phyloP scores from a whole-genome alignment of 1,284 basidiomycete species.

The Kalmanozyma brasiliensis region DNA sequence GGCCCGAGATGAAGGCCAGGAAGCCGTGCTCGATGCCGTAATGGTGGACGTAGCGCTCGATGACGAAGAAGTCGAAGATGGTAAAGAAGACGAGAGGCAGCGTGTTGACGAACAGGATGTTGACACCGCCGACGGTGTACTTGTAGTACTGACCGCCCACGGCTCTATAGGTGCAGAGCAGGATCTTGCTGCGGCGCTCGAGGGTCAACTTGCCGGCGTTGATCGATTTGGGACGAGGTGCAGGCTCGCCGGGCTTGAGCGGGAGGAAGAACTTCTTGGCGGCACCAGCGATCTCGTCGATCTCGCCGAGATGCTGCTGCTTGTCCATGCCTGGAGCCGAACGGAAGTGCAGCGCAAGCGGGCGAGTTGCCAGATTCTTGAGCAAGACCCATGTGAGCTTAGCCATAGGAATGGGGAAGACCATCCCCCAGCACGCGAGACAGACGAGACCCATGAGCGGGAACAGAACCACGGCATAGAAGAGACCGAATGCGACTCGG shows the following conservation, averaged over 20 bases:
- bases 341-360: constrained; percentile 90
- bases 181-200: constrained; percentile 74
- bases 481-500: constrained; percentile 68
- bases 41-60: constrained; percentile 78
- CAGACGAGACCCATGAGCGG: constrained; percentile 78
- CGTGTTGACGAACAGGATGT: constrained; percentile 97
- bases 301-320: constrained; percentile 39
- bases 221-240: constrained; percentile 67
- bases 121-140: constrained; percentile 97
- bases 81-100: constrained; percentile 93
- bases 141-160: constrained; percentile 95
- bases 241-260: constrained; percentile 68
- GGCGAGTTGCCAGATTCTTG: constrained; percentile 81
- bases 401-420: constrained; percentile 97
- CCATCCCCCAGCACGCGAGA: constrained; percentile 88
- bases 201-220: constrained; percentile 70
- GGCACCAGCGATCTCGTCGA: constrained; percentile 61
- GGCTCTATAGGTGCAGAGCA: constrained; percentile 94
- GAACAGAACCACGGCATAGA: constrained; percentile 87
- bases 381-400: constrained; percentile 94
- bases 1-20: constrained; percentile 78
- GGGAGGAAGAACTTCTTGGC: constrained; percentile 53
- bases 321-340: constrained; percentile 64
- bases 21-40: constrained; percentile 73
- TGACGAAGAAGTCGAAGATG: constrained; percentile 89